These are phyloP conservation scores for Penicillium concentricum DNA, from an alignment of 2,329 filamentous ascomycete genomes.

Conservation along the genomic window DNA sequence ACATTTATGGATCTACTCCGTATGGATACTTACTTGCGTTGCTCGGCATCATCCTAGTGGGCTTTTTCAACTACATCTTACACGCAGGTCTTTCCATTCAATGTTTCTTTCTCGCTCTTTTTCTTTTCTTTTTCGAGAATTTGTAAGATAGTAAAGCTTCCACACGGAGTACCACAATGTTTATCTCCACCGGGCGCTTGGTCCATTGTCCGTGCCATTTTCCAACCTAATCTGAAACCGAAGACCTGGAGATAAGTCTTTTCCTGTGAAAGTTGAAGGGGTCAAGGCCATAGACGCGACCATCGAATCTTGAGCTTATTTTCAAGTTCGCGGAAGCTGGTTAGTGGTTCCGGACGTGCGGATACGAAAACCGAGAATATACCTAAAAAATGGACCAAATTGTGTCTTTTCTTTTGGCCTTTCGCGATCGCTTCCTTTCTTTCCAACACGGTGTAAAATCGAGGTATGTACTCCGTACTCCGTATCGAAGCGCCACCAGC, in stretches of 20 bases:
- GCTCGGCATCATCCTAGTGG: background rate
- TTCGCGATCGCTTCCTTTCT: background rate
- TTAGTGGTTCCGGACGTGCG: background rate
- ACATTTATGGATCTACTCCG: background rate
- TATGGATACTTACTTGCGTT: background rate
- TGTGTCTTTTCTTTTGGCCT: background rate
- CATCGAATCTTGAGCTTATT: constrained; percentile 26
- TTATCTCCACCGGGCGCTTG: constrained; percentile 1
- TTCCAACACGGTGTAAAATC: background rate
- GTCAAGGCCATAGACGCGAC: constrained; percentile 6
- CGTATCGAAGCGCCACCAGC: background rate
- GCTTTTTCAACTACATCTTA: background rate
- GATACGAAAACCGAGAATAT: background rate
- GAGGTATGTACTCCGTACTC: background rate
- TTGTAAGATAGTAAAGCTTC: background rate
- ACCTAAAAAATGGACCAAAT: background rate
- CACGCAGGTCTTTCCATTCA: background rate
- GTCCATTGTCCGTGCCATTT: background rate
- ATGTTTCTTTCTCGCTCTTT: background rate
- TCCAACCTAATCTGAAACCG: constrained; percentile 6
- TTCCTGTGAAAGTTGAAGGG: background rate
- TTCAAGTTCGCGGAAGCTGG: constrained; percentile 6
- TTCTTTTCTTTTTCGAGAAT: background rate
- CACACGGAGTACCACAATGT: background rate
- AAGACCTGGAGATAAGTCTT: background rate